phyloP scores from a whole-genome alignment of 495 filamentous ascomycete genomes.

The Letharia columbiana region DNA sequence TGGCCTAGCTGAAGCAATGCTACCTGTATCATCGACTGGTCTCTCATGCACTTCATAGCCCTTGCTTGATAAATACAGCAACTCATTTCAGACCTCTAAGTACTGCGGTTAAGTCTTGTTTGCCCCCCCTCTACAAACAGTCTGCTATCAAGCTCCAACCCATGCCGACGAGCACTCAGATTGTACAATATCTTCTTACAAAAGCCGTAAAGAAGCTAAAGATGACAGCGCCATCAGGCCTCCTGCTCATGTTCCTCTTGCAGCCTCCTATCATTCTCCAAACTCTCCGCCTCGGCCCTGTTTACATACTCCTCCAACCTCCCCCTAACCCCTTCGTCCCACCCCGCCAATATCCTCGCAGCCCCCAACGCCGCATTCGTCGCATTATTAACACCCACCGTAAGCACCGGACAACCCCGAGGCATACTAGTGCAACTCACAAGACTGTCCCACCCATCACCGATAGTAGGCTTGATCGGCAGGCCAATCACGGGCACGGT shows the following conservation, averaged over 20 bases:
- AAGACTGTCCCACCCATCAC: constrained; percentile 86
- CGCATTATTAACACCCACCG: constrained; percentile 89
- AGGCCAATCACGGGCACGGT: constrained; percentile 83
- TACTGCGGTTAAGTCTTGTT: not conserved
- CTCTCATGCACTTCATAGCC: not conserved
- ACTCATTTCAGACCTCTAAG: not conserved
- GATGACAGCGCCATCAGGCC: not conserved
- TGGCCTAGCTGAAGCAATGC: not conserved
- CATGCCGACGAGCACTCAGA: not conserved
- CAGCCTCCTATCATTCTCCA: constrained; percentile 13
- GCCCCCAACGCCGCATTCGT: constrained; percentile 88
- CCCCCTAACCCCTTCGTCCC: constrained; percentile 34
- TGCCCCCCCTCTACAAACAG: not conserved
- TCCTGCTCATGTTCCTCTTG: not conserved
- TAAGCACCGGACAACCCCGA: constrained; percentile 72
- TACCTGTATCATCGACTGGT: not conserved
- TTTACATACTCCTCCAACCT: constrained; percentile 22
- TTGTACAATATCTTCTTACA: not conserved
- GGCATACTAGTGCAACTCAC: constrained; percentile 96
- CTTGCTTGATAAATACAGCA: not conserved
- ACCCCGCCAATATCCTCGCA: constrained; percentile 67
- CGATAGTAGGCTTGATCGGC: constrained; percentile 75
- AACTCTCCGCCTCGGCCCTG: constrained; percentile 7
- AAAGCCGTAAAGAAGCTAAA: not conserved
- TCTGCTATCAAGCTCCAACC: not conserved